Conservation (phyloP, 1,284 basidiomycete genomes). For the Trametes versicolor region DNA sequence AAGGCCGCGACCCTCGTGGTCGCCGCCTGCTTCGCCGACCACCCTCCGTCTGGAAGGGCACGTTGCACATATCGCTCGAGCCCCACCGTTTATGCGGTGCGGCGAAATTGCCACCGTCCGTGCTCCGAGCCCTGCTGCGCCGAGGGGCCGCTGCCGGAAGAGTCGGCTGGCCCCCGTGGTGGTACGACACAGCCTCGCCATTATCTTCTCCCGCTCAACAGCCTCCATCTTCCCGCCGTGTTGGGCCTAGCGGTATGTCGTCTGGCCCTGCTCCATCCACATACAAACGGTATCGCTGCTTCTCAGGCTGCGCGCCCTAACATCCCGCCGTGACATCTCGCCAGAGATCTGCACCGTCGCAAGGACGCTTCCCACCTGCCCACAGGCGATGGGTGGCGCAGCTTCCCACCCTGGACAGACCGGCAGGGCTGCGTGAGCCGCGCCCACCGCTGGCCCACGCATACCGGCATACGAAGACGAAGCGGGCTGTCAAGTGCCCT, state of each 20-base stretch:
- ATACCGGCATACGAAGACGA: neutral
- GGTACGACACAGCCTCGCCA: slow-evolving; percentile 26
- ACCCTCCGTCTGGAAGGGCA: slow-evolving; percentile 17
- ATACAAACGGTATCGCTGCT: slow-evolving; percentile 12
- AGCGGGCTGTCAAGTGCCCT: slow-evolving; percentile 3
- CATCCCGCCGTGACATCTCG: slow-evolving; percentile 14
- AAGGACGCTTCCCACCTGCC: slow-evolving; percentile 20
- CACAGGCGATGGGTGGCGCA: slow-evolving; percentile 10
- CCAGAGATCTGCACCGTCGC: slow-evolving; percentile 25
- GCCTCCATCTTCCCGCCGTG: slow-evolving; percentile 7
- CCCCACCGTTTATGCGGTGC: neutral
- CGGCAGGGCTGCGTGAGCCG: neutral
- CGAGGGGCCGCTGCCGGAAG: slow-evolving; percentile 22
- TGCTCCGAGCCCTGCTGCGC: slow-evolving; percentile 12
- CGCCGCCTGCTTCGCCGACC: slow-evolving; percentile 28
- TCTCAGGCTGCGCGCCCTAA: slow-evolving; percentile 22
- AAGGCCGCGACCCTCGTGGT: slow-evolving; percentile 29
- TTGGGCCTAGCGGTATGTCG: neutral
- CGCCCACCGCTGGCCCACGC: neutral
- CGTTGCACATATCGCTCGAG: slow-evolving; percentile 8
- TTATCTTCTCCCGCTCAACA: slow-evolving; percentile 20
- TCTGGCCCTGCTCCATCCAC: slow-evolving; percentile 13
- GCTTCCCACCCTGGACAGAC: slow-evolving; percentile 9
- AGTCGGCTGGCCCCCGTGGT: slow-evolving; percentile 15
- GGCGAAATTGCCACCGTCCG: slow-evolving; percentile 20